Evolutionary conservation across 2,329 filamentous ascomycete species (phyloP).

Genomic region (Lasiodiplodia hormozganensis): DNA sequence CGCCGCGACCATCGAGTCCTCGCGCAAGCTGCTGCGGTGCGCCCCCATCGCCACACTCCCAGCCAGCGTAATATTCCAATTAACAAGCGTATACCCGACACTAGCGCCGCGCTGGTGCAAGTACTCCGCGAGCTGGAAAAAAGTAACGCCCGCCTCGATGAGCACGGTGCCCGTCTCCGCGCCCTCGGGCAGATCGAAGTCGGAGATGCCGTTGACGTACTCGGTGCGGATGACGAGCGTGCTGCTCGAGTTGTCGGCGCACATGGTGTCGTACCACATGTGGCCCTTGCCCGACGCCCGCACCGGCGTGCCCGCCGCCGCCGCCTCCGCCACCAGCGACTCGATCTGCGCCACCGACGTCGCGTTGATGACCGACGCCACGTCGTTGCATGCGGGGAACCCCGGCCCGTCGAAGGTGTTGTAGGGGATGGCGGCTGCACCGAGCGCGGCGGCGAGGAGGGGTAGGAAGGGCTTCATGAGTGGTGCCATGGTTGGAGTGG

Average conservation of each 20-base stretch:
- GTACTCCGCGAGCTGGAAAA: conserved; percentile 56
- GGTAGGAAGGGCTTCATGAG: conserved; percentile 37
- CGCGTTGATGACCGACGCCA: conserved; percentile 54
- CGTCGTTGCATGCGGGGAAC: conserved; percentile 56
- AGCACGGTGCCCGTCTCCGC: conserved; percentile 53
- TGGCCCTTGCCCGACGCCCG: conserved; percentile 59
- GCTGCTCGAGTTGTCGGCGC: conserved; percentile 52
- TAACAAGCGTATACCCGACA: conserved; percentile 60
- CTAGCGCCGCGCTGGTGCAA: conserved; percentile 56
- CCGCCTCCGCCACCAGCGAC: conserved; percentile 51
- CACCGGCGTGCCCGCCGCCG: conserved; percentile 49
- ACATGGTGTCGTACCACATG: conserved; percentile 64
- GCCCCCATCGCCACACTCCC: conserved; percentile 62
- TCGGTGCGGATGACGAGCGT: conserved; percentile 59
- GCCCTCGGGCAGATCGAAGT: conserved; percentile 47
- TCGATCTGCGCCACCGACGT: conserved; percentile 55
- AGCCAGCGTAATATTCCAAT: conserved; percentile 62
- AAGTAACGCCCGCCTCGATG: conserved; percentile 61
- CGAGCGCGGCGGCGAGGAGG: conserved; percentile 39
- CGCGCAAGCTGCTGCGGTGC: conserved; percentile 56
- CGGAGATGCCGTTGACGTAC: conserved; percentile 53
- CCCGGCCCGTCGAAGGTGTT: conserved; percentile 61
- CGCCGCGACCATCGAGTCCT: conserved; percentile 59
- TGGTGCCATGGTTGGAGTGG: neutral
- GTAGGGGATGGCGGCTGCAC: conserved; percentile 36